Evolutionary conservation across 306 rosid genomes (phyloP), one percentile per base, ranked within the genome.

Genomic region (Vicia villosa): DNA sequence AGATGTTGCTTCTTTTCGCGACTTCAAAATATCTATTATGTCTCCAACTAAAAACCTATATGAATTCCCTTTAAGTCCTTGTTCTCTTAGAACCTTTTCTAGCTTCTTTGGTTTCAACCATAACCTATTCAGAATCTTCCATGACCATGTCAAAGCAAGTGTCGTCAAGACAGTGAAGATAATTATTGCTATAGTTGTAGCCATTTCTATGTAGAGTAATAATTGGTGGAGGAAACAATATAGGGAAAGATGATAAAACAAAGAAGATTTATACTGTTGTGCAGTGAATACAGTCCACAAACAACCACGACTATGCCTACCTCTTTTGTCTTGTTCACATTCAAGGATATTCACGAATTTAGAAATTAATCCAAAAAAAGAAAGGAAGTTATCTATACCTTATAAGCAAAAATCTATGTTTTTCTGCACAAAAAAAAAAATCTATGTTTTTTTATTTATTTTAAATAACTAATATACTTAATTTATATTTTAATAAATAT

Each of bases 101-200:
- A 85, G 37, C 60, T 36, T 77, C 76, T 79, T 88, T 0, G 94
- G 94, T 59, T 56, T 77, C 5, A 88, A 28, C 91, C 95, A 88
- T 3, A 83, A 17, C 83, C 78, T 62, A 14, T 75, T 75, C 38
- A 83, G 26, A 42, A 63, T 40, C 19, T 28, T 81, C 95, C 88
- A 83, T 49, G 47, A 52, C 78, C 78, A 26, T 52, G 11, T 49
- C 3, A 72, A 5, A 47, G 1, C 4, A 51, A 51, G 14, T 2
- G 26, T 15, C 2, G 8, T 51, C 45, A 63, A 13, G 10, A 34
- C 38, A 34, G 60, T 54, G 36, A 36, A 32, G 4, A 57, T 2
- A 30, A 47, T 2, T 15, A 19, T 49, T 11, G 12, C 3, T 17
- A 38, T 24, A 43, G 3, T 30, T 16, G 34, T 56, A 8, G 15